Conservation (phyloP, 225 moss, liverwort and hornwort genomes). For the Takakia lepidozioides region DNA sequence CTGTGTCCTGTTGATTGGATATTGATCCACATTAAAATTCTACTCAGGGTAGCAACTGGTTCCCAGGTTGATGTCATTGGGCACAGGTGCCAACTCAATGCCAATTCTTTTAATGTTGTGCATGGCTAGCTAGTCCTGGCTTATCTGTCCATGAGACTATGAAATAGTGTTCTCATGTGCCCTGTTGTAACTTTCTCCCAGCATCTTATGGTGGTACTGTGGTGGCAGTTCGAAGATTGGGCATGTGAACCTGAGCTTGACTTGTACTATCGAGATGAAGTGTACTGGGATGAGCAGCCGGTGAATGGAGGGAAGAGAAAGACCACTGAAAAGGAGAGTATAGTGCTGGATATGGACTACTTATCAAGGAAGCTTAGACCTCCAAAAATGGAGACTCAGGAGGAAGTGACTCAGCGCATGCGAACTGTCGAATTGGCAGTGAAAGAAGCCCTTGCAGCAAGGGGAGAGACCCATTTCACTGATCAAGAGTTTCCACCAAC, state of each 20-base stretch:
- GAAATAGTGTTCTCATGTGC: no score
- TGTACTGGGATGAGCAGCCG: constrained; percentile 93
- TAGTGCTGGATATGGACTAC: constrained; percentile 83
- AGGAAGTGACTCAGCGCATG: constrained; percentile 93
- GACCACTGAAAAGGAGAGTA: constrained; percentile 69
- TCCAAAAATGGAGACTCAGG: constrained; percentile 86
- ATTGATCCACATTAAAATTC: no score
- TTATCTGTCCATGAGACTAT: no score
- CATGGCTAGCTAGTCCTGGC: no score
- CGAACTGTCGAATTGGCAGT: constrained; percentile 96
- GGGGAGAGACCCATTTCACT: constrained; percentile 88
- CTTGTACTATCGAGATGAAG: constrained; percentile 77
- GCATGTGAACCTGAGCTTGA: constrained; percentile 80
- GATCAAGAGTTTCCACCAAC: constrained; percentile 98
- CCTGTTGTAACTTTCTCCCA: no score
- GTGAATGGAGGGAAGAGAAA: constrained; percentile 79
- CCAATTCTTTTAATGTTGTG: no score
- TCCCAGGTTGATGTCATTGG: no score
- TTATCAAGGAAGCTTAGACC: constrained; percentile 77
- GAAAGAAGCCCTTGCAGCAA: constrained; percentile 85
- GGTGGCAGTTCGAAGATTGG: constrained; percentile 84
- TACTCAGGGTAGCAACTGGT: no score
- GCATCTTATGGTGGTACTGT: no score
- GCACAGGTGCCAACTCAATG: no score
- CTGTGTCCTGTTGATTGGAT: no score